A percentile compares a stretch with the other conserved stretches of the same genome.
Conservation (phyloP, 345 rosid species). For the Euphorbia lathyris region DNA sequence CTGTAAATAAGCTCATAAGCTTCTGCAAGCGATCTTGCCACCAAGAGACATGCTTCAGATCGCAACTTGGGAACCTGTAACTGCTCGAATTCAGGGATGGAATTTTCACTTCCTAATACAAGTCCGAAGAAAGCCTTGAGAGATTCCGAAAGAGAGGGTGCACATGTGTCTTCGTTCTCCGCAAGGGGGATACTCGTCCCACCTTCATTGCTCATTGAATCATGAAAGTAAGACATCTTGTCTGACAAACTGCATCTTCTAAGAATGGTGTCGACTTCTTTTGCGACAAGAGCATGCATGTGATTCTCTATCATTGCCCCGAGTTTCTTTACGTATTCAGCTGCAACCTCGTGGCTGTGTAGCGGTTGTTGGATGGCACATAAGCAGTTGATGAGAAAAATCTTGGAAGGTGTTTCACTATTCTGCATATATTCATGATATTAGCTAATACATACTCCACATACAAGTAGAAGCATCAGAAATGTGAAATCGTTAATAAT, state of each 20-base stretch:
- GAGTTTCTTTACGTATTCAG: conserved; percentile 65
- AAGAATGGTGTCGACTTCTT: conserved; percentile 83
- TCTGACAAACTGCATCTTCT: conserved; percentile 61
- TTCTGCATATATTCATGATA: conserved; percentile 47
- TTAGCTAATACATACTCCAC: conserved; percentile 7
- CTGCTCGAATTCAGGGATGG: conserved; percentile 89
- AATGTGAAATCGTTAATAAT: neutral
- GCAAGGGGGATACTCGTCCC: conserved; percentile 35
- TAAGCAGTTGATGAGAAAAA: conserved; percentile 90
- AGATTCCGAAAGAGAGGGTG: conserved; percentile 61
- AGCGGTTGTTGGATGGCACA: conserved; percentile 87
- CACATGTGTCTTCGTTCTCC: conserved; percentile 62
- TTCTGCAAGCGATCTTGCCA: conserved; percentile 72
- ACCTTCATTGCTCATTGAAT: conserved; percentile 33
- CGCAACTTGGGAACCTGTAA: conserved; percentile 91
- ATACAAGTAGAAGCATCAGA: neutral
- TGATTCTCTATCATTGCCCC: conserved; percentile 72
- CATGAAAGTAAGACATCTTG: conserved; percentile 61
- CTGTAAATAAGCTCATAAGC: conserved; percentile 72
- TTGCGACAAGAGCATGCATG: conserved; percentile 56
- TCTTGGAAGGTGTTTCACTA: conserved; percentile 73
- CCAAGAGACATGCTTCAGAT: conserved; percentile 64
- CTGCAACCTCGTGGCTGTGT: conserved; percentile 61
- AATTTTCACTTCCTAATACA: conserved; percentile 75
- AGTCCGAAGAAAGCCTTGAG: conserved; percentile 84